Conservation (phyloP, 345 rosid species). For the Corchorus capsularis region DNA sequence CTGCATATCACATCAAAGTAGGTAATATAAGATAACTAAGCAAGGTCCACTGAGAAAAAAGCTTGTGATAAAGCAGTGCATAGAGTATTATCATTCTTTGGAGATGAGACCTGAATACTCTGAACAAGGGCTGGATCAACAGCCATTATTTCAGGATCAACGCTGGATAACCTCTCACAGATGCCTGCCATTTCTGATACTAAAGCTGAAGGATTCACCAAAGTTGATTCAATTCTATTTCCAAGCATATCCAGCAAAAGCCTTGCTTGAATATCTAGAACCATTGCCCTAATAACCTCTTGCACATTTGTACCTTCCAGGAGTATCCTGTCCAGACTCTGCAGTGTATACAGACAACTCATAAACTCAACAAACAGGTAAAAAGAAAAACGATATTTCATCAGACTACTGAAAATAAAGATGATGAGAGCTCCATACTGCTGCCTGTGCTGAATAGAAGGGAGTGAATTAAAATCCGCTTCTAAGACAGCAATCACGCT, state of each 20-base stretch:
- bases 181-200: conserved; percentile 86
- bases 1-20: conserved; percentile 41
- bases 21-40: conserved; percentile 26
- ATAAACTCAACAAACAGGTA: conserved; percentile 4
- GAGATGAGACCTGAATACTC: conserved; percentile 69
- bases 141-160: conserved; percentile 92
- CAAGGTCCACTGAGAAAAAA: not conserved
- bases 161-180: conserved; percentile 68
- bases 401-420: not conserved
- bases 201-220: conserved; percentile 88
- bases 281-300: conserved; percentile 97
- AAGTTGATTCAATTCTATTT: conserved; percentile 96
- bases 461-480: conserved; percentile 97
- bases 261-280: conserved; percentile 98
- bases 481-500: conserved; percentile 98
- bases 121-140: conserved; percentile 88
- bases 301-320: conserved; percentile 98
- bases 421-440: conserved; percentile 76
- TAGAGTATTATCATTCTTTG: not conserved
- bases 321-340: conserved; percentile 95
- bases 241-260: conserved; percentile 97
- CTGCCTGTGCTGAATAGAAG: conserved; percentile 90
- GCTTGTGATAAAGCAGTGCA: not conserved
- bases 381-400: conserved; percentile 10
- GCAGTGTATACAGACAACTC: conserved; percentile 38